Conservation (phyloP, 768 basidiomycete species). For the Gelatoporia subvermispora region DNA sequence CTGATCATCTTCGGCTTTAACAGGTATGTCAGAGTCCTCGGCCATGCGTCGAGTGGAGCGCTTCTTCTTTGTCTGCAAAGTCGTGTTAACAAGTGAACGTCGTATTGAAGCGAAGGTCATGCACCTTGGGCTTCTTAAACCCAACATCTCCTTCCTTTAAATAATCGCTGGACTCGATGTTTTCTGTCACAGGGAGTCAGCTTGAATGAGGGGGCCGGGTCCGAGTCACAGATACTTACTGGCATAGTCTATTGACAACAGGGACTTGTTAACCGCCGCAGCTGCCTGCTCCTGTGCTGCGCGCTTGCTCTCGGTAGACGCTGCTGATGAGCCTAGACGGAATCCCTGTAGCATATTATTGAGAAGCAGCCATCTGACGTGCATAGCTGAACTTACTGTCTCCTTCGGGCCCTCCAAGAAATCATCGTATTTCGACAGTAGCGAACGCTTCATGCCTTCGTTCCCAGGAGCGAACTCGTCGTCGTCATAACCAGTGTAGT, state of each 20-base stretch:
- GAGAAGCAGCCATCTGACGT: slow-evolving; percentile 5
- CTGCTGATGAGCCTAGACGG: slow-evolving; percentile 63
- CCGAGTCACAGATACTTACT: too few relatives aligned
- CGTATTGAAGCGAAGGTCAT: slow-evolving; percentile 4
- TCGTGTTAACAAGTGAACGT: neutral
- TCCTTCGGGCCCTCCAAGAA: slow-evolving; percentile 72
- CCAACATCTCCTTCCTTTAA: slow-evolving; percentile 86
- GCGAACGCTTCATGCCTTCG: slow-evolving; percentile 74
- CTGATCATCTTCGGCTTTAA: slow-evolving; percentile 39
- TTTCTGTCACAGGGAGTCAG: too few relatives aligned
- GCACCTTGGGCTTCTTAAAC: slow-evolving; percentile 91
- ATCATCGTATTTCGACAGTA: slow-evolving; percentile 93
- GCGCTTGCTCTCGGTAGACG: slow-evolving; percentile 33
- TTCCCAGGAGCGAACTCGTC: slow-evolving; percentile 81
- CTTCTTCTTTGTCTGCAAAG: slow-evolving; percentile 85
- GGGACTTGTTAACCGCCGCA: slow-evolving; percentile 69
- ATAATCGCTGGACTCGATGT: slow-evolving; percentile 82
- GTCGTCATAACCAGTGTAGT: slow-evolving; percentile 95
- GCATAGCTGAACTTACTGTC: slow-evolving; percentile 41
- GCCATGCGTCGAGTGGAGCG: slow-evolving; percentile 64
- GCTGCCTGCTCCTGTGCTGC: slow-evolving; percentile 45
- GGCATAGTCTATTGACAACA: slow-evolving; percentile 83
- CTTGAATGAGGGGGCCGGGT: too few relatives aligned
- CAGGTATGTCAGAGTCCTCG: slow-evolving; percentile 44
- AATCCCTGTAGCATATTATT: slow-evolving; percentile 57